Evolutionary conservation across 805 yeast species (phyloP).

Genomic region (Scheffersomyces ergatensis): DNA sequence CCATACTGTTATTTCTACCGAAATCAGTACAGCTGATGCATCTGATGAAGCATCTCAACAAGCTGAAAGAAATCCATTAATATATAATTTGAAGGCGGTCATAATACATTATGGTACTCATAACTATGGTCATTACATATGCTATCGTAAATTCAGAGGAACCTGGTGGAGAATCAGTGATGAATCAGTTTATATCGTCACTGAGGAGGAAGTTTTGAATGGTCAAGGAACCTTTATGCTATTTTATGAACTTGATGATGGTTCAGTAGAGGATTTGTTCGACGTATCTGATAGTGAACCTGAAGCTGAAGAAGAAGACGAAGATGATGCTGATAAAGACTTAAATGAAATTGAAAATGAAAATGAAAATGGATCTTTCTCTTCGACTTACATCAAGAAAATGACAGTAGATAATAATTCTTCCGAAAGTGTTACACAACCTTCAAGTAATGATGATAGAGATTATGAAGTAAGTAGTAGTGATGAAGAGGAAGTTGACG

Average conservation of each 20-base stretch:
- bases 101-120: conserved; percentile 95
- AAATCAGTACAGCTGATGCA: conserved; percentile 2
- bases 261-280: conserved; percentile 18
- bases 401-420: not conserved
- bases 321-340: conserved; percentile 3
- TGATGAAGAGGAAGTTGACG: conserved; percentile 13
- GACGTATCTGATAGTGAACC: conserved; percentile 17
- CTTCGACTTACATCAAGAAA: not conserved
- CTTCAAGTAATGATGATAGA: conserved; percentile 2
- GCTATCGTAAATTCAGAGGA: conserved; percentile 77
- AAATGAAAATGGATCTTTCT: not conserved
- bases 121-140: conserved; percentile 95
- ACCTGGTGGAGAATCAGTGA: conserved; percentile 97
- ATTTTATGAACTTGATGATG: conserved; percentile 65
- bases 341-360: not conserved
- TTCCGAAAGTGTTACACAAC: not conserved
- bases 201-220: conserved; percentile 74
- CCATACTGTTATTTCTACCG: conserved; percentile 2
- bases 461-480: conserved; percentile 6
- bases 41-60: not conserved
- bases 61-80: conserved; percentile 22
- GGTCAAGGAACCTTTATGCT: conserved; percentile 92
- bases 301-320: conserved; percentile 4
- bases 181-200: conserved; percentile 77
- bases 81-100: conserved; percentile 77